phyloP scores from a whole-genome alignment of 2,329 filamentous ascomycete species.

The Lomentospora prolificans region DNA sequence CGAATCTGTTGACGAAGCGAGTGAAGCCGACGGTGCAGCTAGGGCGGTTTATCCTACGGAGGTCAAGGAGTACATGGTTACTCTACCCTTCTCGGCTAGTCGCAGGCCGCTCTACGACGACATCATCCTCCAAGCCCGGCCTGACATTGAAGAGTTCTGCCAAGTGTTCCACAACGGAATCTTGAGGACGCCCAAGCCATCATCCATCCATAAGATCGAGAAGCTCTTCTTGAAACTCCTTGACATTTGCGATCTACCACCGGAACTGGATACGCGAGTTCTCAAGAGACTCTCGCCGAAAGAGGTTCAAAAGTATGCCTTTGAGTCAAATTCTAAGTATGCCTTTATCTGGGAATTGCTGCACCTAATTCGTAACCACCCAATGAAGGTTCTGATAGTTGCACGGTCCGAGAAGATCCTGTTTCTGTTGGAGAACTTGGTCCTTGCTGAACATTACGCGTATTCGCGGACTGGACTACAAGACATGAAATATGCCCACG shows the following conservation, averaged over 20 bases:
- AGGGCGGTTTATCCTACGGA: conserved; percentile 19
- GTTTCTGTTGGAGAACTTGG: conserved; percentile 40
- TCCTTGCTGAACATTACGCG: conserved; percentile 28
- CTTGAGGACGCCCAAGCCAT: conserved; percentile 26
- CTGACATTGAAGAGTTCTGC: conserved; percentile 35
- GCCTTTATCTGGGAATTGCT: conserved; percentile 49
- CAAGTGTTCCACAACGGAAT: conserved; percentile 29
- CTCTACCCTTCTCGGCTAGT: conserved; percentile 46
- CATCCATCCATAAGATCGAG: conserved; percentile 36
- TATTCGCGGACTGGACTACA: conserved; percentile 23
- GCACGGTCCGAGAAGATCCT: conserved; percentile 38
- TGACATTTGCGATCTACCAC: conserved; percentile 48
- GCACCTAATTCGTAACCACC: conserved; percentile 28
- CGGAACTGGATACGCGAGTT: conserved; percentile 36
- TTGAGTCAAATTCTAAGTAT: conserved; percentile 50
- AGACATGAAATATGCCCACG: conserved; percentile 18
- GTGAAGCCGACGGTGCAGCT: conserved; percentile 13
- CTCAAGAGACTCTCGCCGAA: conserved; percentile 26
- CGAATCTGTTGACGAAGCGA: conserved; percentile 10
- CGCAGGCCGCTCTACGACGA: conserved; percentile 42
- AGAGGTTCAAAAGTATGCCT: conserved; percentile 41
- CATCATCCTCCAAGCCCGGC: conserved; percentile 32
- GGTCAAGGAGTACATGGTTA: conserved; percentile 38
- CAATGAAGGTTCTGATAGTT: conserved; percentile 43
- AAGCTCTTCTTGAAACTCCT: conserved; percentile 39